These are phyloP conservation scores for Cucurbitaria berberidis DNA, from an alignment of 2,329 filamentous ascomycete species.

Conservation along the genomic window DNA sequence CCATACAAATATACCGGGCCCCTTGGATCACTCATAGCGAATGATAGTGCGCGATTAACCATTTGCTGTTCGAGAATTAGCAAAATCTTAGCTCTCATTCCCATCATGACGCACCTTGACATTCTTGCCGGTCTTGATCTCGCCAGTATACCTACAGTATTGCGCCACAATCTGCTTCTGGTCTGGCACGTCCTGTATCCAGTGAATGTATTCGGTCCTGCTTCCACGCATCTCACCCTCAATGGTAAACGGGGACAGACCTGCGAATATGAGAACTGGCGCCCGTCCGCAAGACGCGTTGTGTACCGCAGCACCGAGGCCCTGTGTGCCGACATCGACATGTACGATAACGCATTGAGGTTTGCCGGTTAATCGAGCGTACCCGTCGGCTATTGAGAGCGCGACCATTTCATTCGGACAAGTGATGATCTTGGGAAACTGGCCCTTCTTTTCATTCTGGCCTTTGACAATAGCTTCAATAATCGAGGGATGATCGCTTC, in stretches of 20 bases:
- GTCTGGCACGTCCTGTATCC: slow-evolving; percentile 84
- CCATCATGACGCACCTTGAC: slow-evolving; percentile 61
- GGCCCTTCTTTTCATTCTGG: slow-evolving; percentile 67
- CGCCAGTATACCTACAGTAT: slow-evolving; percentile 83
- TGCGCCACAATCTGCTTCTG: slow-evolving; percentile 81
- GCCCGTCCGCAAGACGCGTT: slow-evolving; percentile 77
- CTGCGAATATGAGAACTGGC: slow-evolving; percentile 79
- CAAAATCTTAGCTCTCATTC: background rate
- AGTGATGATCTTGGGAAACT: slow-evolving; percentile 76
- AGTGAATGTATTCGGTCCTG: slow-evolving; percentile 82
- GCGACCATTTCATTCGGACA: slow-evolving; percentile 89
- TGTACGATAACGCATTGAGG: slow-evolving; percentile 81
- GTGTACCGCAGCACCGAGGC: slow-evolving; percentile 77
- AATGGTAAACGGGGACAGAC: slow-evolving; percentile 75
- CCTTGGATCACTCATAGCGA: slow-evolving; percentile 76
- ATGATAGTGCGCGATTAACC: slow-evolving; percentile 83
- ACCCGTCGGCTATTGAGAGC: slow-evolving; percentile 83
- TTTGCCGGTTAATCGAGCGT: slow-evolving; percentile 70
- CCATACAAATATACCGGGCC: slow-evolving; percentile 82
- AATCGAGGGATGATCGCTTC: slow-evolving; percentile 76
- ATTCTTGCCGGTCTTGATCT: slow-evolving; percentile 84
- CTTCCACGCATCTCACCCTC: slow-evolving; percentile 76
- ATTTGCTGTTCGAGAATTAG: slow-evolving; percentile 62
- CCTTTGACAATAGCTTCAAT: slow-evolving; percentile 82
- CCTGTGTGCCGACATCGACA: slow-evolving; percentile 83